These are phyloP conservation scores for Sorghum bicolor DNA, from an alignment of 176 grass and related monocot genomes.

Conservation along the genomic window Sorghum_bicolor_NCBIv3 NC_012876.2:59088001-59088500, in stretches of 20 bases:
- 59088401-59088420: not conserved
- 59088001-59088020: too few species aligned
- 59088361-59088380: not conserved
- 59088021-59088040: too few species aligned
- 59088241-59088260: not conserved
- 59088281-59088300: not conserved
- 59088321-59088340: not conserved
- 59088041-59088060: too few species aligned
- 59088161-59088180: not conserved
- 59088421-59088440: not conserved
- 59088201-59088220: too few species aligned
- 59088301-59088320: not conserved
- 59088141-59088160: not conserved
- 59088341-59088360: not conserved
- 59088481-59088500: constrained; percentile 7
- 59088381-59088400: not conserved
- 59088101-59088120: not conserved
- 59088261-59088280: not conserved
- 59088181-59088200: not conserved
- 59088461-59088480: not conserved
- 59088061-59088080: not conserved
- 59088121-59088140: not conserved
- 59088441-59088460: not conserved
- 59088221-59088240: not conserved
- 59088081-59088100: not conserved